These are phyloP conservation scores for Corinectria fuckeliana DNA, from an alignment of 2,329 filamentous ascomycete genomes.

Conservation along the genomic window DNA sequence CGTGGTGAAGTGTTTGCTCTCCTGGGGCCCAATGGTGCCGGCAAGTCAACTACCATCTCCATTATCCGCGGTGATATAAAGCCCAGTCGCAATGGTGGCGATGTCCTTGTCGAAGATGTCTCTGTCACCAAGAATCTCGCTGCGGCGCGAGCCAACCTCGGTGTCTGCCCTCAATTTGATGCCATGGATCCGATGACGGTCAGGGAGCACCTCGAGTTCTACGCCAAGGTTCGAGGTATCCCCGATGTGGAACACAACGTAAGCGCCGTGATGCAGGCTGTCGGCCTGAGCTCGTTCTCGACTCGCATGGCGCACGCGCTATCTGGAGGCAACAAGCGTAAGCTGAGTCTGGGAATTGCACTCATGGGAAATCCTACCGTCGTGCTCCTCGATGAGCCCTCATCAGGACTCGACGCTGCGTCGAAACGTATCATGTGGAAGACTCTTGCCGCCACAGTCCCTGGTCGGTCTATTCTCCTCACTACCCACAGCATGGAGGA, in stretches of 20 bases:
- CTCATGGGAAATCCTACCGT: slow-evolving; percentile 92
- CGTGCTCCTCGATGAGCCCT: slow-evolving; percentile 87
- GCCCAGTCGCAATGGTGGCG: slow-evolving; percentile 73
- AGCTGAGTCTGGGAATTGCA: slow-evolving; percentile 86
- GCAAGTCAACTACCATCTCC: slow-evolving; percentile 89
- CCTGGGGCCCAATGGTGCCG: slow-evolving; percentile 88
- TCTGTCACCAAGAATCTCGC: slow-evolving; percentile 77
- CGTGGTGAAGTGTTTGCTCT: slow-evolving; percentile 87
- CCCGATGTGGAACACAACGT: slow-evolving; percentile 79
- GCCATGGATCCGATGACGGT: slow-evolving; percentile 93
- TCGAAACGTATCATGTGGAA: slow-evolving; percentile 94
- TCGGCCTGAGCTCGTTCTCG: slow-evolving; percentile 75
- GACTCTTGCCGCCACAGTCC: slow-evolving; percentile 75
- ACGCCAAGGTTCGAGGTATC: slow-evolving; percentile 83
- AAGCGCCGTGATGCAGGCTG: slow-evolving; percentile 76
- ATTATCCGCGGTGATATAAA: slow-evolving; percentile 88
- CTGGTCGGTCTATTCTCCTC: slow-evolving; percentile 81
- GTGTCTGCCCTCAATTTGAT: slow-evolving; percentile 90
- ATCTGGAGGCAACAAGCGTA: slow-evolving; percentile 93
- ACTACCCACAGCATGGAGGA: slow-evolving; percentile 98
- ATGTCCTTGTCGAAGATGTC: slow-evolving; percentile 79
- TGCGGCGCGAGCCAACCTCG: slow-evolving; percentile 76
- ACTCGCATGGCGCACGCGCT: slow-evolving; percentile 79
- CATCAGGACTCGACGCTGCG: slow-evolving; percentile 86
- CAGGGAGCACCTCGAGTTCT: slow-evolving; percentile 84